These are phyloP conservation scores for Cladophialophora carrionii DNA, from an alignment of 2,329 filamentous ascomycete genomes.

Conservation along the genomic window DNA sequence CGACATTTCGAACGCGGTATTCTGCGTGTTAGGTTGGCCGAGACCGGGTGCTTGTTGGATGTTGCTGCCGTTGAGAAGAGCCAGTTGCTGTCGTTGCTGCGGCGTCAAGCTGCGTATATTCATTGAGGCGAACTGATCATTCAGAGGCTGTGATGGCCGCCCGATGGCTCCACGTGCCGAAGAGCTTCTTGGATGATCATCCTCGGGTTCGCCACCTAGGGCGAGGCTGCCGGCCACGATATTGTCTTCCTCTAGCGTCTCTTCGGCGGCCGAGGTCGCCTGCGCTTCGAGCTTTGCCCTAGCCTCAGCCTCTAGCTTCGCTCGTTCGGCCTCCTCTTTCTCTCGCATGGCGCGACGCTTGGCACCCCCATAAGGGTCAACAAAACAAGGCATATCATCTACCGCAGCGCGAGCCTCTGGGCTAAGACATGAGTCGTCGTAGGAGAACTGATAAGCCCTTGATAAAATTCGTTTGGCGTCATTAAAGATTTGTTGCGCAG, in stretches of 20 bases:
- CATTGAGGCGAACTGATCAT: constrained; percentile 56
- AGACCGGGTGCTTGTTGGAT: constrained; percentile 65
- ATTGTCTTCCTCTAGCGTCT: constrained; percentile 68
- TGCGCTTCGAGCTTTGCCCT: constrained; percentile 57
- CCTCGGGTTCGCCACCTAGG: constrained; percentile 89
- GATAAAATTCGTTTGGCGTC: constrained; percentile 52
- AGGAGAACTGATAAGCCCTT: constrained; percentile 58
- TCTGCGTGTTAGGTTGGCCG: constrained; percentile 43
- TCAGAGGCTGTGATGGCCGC: constrained; percentile 67
- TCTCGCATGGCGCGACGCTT: constrained; percentile 78
- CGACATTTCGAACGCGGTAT: constrained; percentile 39
- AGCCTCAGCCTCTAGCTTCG: constrained; percentile 58
- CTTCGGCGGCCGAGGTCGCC: constrained; percentile 38
- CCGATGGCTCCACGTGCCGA: constrained; percentile 65
- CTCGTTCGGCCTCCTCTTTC: constrained; percentile 65
- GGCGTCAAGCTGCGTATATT: constrained; percentile 76
- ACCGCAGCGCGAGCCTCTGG: constrained; percentile 57
- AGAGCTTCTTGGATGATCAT: constrained; percentile 53
- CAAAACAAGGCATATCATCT: constrained; percentile 71
- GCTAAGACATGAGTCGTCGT: constrained; percentile 53
- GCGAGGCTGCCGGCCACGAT: constrained; percentile 84
- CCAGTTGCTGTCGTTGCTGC: constrained; percentile 74
- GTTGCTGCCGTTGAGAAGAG: constrained; percentile 62
- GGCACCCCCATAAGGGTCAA: constrained; percentile 79
- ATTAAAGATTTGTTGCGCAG: constrained; percentile 41